A percentile compares a stretch with the other conserved stretches of the same genome.
Evolutionary conservation across 805 yeast genomes (phyloP).

Genomic region (Nakazawaea anatomiae): DNA sequence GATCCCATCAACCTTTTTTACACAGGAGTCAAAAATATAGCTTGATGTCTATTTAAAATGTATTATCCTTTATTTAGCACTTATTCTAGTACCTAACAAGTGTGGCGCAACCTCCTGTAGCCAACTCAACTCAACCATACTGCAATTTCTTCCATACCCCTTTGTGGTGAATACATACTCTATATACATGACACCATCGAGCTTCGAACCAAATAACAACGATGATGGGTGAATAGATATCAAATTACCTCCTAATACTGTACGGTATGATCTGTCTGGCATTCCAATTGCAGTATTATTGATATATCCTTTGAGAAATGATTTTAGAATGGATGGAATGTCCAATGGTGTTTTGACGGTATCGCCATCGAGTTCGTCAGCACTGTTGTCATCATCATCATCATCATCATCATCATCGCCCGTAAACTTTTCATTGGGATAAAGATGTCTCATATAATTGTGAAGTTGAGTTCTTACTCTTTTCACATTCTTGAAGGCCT

Average conservation of each 20-base stretch:
- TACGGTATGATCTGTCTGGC: slow-evolving; percentile 90
- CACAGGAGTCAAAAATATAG: too few relatives aligned
- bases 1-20: too few relatives aligned
- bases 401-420: slow-evolving; percentile 23
- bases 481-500: slow-evolving; percentile 74
- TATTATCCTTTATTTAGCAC: slow-evolving; percentile 7
- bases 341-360: slow-evolving; percentile 33
- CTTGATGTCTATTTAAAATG: neutral
- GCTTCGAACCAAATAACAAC: slow-evolving; percentile 69
- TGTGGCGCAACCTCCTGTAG: slow-evolving; percentile 76
- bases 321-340: slow-evolving; percentile 56
- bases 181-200: slow-evolving; percentile 88
- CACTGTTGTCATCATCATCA: slow-evolving; percentile 16
- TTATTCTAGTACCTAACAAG: slow-evolving; percentile 37
- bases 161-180: slow-evolving; percentile 91
- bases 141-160: slow-evolving; percentile 89
- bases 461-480: slow-evolving; percentile 72
- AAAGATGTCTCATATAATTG: slow-evolving; percentile 54
- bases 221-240: slow-evolving; percentile 91
- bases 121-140: slow-evolving; percentile 79
- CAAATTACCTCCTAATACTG: slow-evolving; percentile 77
- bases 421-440: slow-evolving; percentile 27
- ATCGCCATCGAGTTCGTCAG: slow-evolving; percentile 11
- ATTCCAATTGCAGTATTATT: slow-evolving; percentile 88
- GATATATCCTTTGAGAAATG: slow-evolving; percentile 80